Percentiles rank a stretch among this genome's conserved stretches.
Evolutionary conservation across 371 early-diverging fungal species (phyloP).

Genomic region (Mortierella sp.): DNA sequence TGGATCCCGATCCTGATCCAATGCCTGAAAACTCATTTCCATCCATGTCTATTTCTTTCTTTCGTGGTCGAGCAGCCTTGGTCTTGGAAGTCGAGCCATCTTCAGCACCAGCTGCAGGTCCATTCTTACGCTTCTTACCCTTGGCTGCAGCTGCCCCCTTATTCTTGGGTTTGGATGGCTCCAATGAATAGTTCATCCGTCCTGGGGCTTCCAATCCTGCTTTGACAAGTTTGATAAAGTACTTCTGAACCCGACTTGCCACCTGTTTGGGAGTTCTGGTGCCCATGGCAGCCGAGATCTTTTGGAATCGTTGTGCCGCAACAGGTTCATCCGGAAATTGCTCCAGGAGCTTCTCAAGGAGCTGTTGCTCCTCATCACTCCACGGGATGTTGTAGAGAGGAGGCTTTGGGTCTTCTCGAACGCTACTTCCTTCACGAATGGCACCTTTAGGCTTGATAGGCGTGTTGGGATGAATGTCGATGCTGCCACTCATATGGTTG

Average conservation of each 20-base stretch:
- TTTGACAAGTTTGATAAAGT: conserved; percentile 74
- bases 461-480: conserved; percentile 29
- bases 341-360: conserved; percentile 64
- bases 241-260: conserved; percentile 74
- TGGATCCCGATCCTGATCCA: conserved; percentile 11
- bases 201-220: conserved; percentile 72
- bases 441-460: conserved; percentile 10
- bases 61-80: conserved; percentile 34
- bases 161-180: conserved; percentile 34
- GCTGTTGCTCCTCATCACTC: conserved; percentile 73
- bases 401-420: conserved; percentile 49
- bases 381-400: conserved; percentile 68
- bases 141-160: conserved; percentile 24
- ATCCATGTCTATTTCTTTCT: conserved; percentile 13
- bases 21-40: background rate
- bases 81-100: conserved; percentile 25
- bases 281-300: conserved; percentile 69
- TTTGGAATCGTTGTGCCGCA: conserved; percentile 71
- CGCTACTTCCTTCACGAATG: conserved; percentile 40
- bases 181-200: conserved; percentile 56
- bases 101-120: conserved; percentile 9
- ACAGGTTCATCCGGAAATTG: conserved; percentile 72
- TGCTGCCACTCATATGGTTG: conserved; percentile 51
- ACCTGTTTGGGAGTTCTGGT: conserved; percentile 70
- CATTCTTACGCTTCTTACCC: conserved; percentile 57